Evolutionary conservation across 2,329 filamentous ascomycete species (phyloP).

Genomic region (Aspergillus floridensis): DNA sequence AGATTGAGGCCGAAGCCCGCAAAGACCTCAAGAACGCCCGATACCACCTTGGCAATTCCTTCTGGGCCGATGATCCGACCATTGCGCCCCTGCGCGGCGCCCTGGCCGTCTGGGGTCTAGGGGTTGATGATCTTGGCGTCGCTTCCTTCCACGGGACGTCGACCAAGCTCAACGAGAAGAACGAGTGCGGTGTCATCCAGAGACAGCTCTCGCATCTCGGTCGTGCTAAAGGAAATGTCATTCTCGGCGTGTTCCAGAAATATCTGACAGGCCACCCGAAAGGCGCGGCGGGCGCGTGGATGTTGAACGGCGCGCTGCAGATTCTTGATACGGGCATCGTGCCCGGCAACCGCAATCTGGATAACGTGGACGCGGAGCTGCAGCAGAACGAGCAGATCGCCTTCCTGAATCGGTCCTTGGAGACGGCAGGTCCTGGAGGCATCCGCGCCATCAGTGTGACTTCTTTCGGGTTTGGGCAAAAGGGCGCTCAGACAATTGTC

Average conservation of each 20-base stretch:
- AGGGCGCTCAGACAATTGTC: not conserved
- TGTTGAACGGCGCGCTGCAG: conserved; percentile 95
- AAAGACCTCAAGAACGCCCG: not conserved
- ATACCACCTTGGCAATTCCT: not conserved
- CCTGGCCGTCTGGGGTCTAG: conserved; percentile 5
- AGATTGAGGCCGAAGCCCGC: not conserved
- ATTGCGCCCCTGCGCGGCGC: conserved; percentile 4
- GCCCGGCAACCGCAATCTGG: conserved; percentile 90
- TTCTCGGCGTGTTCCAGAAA: conserved; percentile 96
- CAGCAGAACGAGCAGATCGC: conserved; percentile 78
- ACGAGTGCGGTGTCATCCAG: conserved; percentile 92
- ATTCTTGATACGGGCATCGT: conserved; percentile 88
- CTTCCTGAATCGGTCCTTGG: not conserved
- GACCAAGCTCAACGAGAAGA: conserved; percentile 97
- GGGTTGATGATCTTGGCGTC: conserved; percentile 76
- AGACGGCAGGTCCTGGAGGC: not conserved
- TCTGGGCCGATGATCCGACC: not conserved
- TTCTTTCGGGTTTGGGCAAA: conserved; percentile 1
- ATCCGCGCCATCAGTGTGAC: not conserved
- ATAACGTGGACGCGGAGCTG: conserved; percentile 91
- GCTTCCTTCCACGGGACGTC: conserved; percentile 97
- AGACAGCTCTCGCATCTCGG: conserved; percentile 89
- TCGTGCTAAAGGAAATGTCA: conserved; percentile 86
- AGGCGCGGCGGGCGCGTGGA: conserved; percentile 95
- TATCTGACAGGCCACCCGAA: conserved; percentile 96